These are phyloP conservation scores for Calophaca sinica DNA, from an alignment of 306 rosid genomes.

Conservation along the genomic window DNA sequence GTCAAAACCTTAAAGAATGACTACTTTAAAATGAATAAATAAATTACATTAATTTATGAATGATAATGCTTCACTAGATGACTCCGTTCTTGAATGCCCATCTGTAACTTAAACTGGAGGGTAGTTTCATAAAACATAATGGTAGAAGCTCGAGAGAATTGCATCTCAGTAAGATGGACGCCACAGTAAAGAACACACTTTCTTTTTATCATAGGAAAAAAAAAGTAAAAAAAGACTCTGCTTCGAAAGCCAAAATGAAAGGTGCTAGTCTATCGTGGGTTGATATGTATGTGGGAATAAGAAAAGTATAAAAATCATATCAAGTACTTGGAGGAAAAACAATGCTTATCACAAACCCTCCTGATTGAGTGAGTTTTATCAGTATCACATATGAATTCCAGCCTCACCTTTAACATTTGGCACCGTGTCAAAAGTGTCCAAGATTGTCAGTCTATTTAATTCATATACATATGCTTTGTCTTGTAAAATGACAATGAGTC, in stretches of 20 bases:
- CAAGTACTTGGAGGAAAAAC: neutral
- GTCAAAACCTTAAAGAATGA: slow-evolving; percentile 12
- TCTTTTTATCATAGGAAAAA: neutral
- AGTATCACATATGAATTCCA: slow-evolving; percentile 25
- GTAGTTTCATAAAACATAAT: slow-evolving; percentile 2
- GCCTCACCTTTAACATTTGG: slow-evolving; percentile 85
- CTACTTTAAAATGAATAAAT: neutral
- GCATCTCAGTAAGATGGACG: neutral
- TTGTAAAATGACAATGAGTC: slow-evolving; percentile 89
- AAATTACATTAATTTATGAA: neutral
- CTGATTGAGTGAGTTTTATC: slow-evolving; percentile 35
- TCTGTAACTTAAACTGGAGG: slow-evolving; percentile 7
- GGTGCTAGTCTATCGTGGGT: neutral
- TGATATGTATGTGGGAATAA: neutral
- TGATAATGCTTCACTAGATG: neutral
- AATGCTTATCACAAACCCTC: slow-evolving; percentile 36
- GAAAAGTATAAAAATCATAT: neutral
- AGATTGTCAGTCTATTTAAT: slow-evolving; percentile 75
- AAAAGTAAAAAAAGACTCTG: neutral
- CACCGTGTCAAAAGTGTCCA: slow-evolving; percentile 86
- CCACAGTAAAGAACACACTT: neutral
- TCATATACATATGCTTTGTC: slow-evolving; percentile 88
- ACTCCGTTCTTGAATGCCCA: neutral
- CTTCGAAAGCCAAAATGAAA: neutral
- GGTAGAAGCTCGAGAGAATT: slow-evolving; percentile 13